Conservation (phyloP, 345 rosid species). For the Carallia brachiata region DNA sequence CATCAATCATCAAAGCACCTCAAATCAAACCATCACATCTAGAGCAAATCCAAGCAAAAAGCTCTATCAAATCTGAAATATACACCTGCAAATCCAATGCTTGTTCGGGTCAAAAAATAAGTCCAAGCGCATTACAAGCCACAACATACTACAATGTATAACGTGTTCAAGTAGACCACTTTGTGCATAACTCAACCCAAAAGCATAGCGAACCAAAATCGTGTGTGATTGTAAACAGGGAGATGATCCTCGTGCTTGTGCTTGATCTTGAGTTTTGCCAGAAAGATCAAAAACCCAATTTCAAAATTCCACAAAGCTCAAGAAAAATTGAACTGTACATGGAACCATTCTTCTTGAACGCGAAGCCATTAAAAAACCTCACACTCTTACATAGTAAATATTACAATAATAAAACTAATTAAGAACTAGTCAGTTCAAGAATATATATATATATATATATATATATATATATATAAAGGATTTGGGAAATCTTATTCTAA, state of each 20-base stretch:
- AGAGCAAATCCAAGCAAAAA: slow-evolving; percentile 83
- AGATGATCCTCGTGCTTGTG: slow-evolving; percentile 18
- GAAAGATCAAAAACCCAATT: neutral
- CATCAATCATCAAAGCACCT: slow-evolving; percentile 34
- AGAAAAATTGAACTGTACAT: neutral
- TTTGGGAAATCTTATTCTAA: neutral
- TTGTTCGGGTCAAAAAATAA: slow-evolving; percentile 10
- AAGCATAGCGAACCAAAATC: slow-evolving; percentile 83
- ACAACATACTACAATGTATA: neutral
- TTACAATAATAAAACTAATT: too few relatives aligned
- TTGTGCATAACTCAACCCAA: slow-evolving; percentile 56
- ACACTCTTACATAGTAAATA: too few relatives aligned
- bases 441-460: neutral
- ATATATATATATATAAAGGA: neutral
- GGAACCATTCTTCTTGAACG: neutral
- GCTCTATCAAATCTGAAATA: slow-evolving; percentile 70
- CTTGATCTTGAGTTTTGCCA: slow-evolving; percentile 50
- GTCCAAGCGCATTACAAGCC: neutral
- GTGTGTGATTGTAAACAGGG: slow-evolving; percentile 70
- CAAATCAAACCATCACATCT: slow-evolving; percentile 69
- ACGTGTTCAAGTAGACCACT: neutral
- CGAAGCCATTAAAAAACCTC: too few relatives aligned
- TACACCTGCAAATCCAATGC: slow-evolving; percentile 54
- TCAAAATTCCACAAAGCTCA: neutral
- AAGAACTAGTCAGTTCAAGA: neutral